Base-by-base conservation (phyloP, 2,329 filamentous ascomycete species). In the Phaeosphaeria sp. region DNA sequence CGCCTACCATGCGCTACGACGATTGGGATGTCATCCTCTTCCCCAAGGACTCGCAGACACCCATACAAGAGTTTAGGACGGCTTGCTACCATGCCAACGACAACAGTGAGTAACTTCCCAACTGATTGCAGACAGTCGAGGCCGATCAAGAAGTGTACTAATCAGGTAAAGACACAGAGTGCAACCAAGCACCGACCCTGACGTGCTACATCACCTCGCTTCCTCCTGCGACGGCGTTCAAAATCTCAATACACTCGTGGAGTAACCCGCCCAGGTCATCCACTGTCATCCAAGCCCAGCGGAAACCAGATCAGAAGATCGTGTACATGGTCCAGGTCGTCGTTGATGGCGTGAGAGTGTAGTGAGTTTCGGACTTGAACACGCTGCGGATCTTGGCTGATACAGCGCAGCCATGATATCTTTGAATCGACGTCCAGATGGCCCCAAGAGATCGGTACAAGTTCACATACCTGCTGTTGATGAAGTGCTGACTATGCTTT, bases 1-100 rank as follows among this genome's bases (percentile, higher is more conserved):
- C 56, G 57, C 60, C 68, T 76, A 83, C 67, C 61, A 96, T 96
- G 92, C 88, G 92, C 57, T 96, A 90, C 82, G 86, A 92, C 67
- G 88, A 92, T 70, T 96, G 92, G 92, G 92, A 96, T 70, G 85
- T 95, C 54, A 86, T 96, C 44, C 82, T 96, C 60, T 96, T 96
- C 74, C 89, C 91, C 0, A 68, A 62, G 55, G 83, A 85, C 59
- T 87, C 83, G 66, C 88, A 87, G 67, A 79, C 90, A 13, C 92
- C 92, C 1, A 77, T 93, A 54, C 91, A 91, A 75, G 92, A 96
- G 77, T 96, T 95, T 82, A 89, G 88, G 71, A 91, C 91, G 7
- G 83, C 86, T 59, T 96, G 91, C 74, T 89, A 90, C 73, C 87
- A 89, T 30, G 84, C 88, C 36, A 79, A 78, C 56, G 84, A 86